These are phyloP conservation scores for Rhizopogon vulgaris DNA, from an alignment of 768 basidiomycete species.

Conservation along the genomic window DNA sequence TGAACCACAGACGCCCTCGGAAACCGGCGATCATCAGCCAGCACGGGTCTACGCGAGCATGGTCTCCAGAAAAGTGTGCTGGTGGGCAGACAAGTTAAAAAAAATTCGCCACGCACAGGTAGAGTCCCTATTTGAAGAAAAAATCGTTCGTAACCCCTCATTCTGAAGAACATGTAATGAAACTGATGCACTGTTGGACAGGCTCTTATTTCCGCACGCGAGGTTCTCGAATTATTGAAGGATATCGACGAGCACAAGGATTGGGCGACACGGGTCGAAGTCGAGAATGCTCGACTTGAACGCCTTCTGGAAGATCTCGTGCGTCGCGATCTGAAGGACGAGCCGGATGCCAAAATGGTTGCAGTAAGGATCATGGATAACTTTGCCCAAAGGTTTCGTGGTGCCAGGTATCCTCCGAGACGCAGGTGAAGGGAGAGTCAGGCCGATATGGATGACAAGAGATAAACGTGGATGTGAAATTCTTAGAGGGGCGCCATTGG, in stretches of 20 bases:
- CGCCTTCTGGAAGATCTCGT: slow-evolving; percentile 2
- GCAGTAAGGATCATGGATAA: slow-evolving; percentile 13
- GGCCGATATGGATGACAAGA: neutral
- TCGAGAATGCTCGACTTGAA: slow-evolving; percentile 6
- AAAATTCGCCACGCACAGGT: neutral
- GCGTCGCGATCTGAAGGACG: neutral
- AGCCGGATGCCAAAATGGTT: slow-evolving; percentile 7
- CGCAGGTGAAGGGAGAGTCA: neutral
- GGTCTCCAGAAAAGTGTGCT: slow-evolving; percentile 4
- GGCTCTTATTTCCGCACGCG: neutral
- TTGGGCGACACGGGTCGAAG: slow-evolving; percentile 13
- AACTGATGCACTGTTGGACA: neutral
- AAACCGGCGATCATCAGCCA: neutral
- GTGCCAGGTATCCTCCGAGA: neutral
- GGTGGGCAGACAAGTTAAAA: slow-evolving; percentile 11
- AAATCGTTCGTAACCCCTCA: neutral
- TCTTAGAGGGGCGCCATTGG: neutral
- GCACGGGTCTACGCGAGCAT: neutral
- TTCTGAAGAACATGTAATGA: neutral
- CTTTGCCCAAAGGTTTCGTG: slow-evolving; percentile 18
- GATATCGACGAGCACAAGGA: slow-evolving; percentile 19
- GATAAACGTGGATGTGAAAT: neutral
- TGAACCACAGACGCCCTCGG: no score
- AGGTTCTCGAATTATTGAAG: slow-evolving; percentile 14
- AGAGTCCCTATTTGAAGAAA: neutral